These are phyloP conservation scores for Diaporthe sp. DNA, from an alignment of 2,329 filamentous ascomycete species.

Conservation along the genomic window DNA sequence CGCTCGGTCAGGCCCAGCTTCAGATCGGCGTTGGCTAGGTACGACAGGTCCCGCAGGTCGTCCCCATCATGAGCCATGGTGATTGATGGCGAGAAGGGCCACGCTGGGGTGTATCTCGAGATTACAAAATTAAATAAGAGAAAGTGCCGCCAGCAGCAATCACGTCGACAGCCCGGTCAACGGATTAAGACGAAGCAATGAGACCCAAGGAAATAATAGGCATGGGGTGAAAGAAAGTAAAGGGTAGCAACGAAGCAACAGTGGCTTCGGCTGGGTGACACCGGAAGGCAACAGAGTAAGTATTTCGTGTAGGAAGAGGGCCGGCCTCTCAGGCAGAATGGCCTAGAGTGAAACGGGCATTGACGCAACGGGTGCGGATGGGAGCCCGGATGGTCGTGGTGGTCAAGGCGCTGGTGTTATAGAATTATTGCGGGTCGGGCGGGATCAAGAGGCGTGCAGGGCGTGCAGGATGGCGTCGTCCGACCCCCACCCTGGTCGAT, in stretches of 20 bases:
- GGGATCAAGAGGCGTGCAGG: slow-evolving; percentile 17
- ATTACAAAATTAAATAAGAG: slow-evolving; percentile 25
- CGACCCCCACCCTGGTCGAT: background rate
- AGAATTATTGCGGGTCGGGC: slow-evolving; percentile 22
- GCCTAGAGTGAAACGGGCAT: slow-evolving; percentile 17
- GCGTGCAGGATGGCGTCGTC: slow-evolving; percentile 8
- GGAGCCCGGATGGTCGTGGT: background rate
- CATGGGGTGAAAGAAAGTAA: background rate
- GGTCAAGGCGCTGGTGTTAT: slow-evolving; percentile 20
- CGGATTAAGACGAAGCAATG: background rate
- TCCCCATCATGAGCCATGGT: slow-evolving; percentile 25
- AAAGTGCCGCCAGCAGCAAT: slow-evolving; percentile 32
- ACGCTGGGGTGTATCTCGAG: background rate
- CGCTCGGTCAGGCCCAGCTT: background rate
- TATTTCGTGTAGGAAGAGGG: slow-evolving; percentile 15
- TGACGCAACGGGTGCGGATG: slow-evolving; percentile 21
- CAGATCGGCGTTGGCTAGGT: slow-evolving; percentile 1
- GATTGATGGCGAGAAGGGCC: background rate
- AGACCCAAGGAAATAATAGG: background rate
- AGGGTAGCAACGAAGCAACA: slow-evolving; percentile 18
- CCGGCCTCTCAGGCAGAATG: background rate
- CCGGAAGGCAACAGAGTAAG: slow-evolving; percentile 21
- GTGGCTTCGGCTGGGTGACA: slow-evolving; percentile 3
- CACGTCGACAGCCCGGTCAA: background rate
- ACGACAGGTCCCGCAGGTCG: slow-evolving; percentile 1